A percentile compares a stretch with the other conserved stretches of the same genome.
phyloP scores from a whole-genome alignment of 352 stramenopile genomes.

The Plasmopara muralis region DNA sequence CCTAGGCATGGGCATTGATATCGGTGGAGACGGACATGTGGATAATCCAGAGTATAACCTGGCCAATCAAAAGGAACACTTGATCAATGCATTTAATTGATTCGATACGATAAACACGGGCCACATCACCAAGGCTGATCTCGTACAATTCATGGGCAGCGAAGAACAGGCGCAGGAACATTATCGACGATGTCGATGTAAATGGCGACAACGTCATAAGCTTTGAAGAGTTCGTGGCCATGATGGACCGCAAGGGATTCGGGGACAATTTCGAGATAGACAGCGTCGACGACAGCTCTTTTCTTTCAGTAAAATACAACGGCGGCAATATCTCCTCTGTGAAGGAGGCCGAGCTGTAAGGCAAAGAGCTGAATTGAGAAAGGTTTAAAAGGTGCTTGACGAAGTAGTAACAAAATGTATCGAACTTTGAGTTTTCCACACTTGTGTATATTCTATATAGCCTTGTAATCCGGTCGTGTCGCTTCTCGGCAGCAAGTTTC shows the following conservation, averaged over 20 bases:
- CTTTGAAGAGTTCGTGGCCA: slow-evolving; percentile 90
- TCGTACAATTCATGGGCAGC: slow-evolving; percentile 89
- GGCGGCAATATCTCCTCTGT: slow-evolving; percentile 23
- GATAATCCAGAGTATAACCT: slow-evolving; percentile 90
- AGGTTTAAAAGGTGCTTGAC: no score
- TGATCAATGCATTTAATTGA: slow-evolving; percentile 89
- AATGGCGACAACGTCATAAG: slow-evolving; percentile 89
- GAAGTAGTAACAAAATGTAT: no score
- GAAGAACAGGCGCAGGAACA: slow-evolving; percentile 87
- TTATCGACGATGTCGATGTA: slow-evolving; percentile 87
- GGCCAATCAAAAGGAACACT: slow-evolving; percentile 81
- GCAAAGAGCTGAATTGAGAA: no score
- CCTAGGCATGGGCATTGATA: slow-evolving; percentile 85
- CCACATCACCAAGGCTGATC: slow-evolving; percentile 82
- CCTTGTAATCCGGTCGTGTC: slow-evolving; percentile 73
- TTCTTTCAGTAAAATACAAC: slow-evolving; percentile 40
- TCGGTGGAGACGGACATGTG: slow-evolving; percentile 83
- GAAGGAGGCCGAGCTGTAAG: slow-evolving; percentile 77
- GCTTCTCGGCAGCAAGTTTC: slow-evolving; percentile 65
- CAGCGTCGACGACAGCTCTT: slow-evolving; percentile 53
- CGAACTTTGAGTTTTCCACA: no score
- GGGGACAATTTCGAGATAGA: slow-evolving; percentile 66
- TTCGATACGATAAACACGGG: slow-evolving; percentile 86
- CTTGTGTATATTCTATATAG: no score
- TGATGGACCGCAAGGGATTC: slow-evolving; percentile 86